Evolutionary conservation across 2,329 filamentous ascomycete species (phyloP).

Genomic region (Huntiella abstrusa): DNA sequence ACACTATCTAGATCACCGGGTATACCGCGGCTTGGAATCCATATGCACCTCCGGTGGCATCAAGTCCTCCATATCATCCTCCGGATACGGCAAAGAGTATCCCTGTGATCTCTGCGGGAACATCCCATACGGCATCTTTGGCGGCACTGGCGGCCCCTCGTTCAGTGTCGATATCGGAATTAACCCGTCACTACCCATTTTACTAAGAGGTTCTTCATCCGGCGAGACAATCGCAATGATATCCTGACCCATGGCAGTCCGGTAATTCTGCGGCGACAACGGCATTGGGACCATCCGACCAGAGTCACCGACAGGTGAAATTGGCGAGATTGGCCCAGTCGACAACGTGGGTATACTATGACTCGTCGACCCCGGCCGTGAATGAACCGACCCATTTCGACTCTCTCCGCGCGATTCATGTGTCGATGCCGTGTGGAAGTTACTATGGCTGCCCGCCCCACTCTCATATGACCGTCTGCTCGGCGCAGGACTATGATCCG

Average conservation of each 20-base stretch:
- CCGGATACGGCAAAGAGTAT: slow-evolving; percentile 52
- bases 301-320: slow-evolving; percentile 16
- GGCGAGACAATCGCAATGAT: slow-evolving; percentile 45
- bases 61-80: slow-evolving; percentile 44
- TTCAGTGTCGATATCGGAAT: slow-evolving; percentile 4
- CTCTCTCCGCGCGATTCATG: slow-evolving; percentile 24
- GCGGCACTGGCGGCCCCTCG: slow-evolving; percentile 53
- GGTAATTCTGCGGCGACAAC: slow-evolving; percentile 40
- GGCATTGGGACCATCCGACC: slow-evolving; percentile 36
- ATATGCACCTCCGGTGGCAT: slow-evolving; percentile 72
- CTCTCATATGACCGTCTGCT: slow-evolving; percentile 40
- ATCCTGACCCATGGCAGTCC: slow-evolving; percentile 39
- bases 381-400: slow-evolving; percentile 13
- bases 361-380: slow-evolving; percentile 16
- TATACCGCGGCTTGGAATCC: slow-evolving; percentile 65
- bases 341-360: slow-evolving; percentile 15
- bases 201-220: slow-evolving; percentile 34
- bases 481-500: slow-evolving; percentile 20
- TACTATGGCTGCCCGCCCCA: slow-evolving; percentile 28
- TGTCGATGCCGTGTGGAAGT: slow-evolving; percentile 26
- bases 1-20: slow-evolving; percentile 16
- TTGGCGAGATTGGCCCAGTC: slow-evolving; percentile 15
- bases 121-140: slow-evolving; percentile 50
- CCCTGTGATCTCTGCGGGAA: not conserved
- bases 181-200: slow-evolving; percentile 12